phyloP scores from a whole-genome alignment of 257 asterid species.

The Nicotiana tomentosiformis region DNA sequence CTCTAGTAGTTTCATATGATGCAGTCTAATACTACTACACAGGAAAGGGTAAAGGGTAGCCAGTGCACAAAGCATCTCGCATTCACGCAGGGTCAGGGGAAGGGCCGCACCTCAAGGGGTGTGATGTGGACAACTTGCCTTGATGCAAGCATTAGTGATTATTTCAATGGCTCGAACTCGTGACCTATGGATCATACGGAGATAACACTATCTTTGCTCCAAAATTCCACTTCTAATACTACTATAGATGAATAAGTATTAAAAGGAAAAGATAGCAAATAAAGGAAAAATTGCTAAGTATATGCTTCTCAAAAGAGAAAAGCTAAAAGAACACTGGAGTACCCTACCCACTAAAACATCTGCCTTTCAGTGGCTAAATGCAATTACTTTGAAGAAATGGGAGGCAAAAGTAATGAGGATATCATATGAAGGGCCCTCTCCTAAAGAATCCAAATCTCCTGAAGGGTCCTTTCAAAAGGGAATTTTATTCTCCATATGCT shows the following conservation, averaged over 20 bases:
- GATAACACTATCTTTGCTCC: too few species aligned
- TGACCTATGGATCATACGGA: too few species aligned
- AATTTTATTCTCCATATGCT: not conserved
- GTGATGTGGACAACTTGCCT: too few species aligned
- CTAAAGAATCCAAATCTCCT: conserved; percentile 13
- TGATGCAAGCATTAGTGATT: too few species aligned
- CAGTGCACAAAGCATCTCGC: too few species aligned
- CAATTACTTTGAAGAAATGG: conserved; percentile 3
- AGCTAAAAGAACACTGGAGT: not conserved
- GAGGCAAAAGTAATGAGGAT: not conserved
- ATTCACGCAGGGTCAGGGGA: too few species aligned
- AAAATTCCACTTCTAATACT: not conserved
- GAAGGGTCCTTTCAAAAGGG: conserved; percentile 3
- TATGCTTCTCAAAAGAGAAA: conserved; percentile 1
- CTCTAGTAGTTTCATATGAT: too few species aligned
- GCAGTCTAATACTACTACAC: too few species aligned
- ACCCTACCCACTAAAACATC: conserved; percentile 4
- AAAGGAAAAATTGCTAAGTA: not conserved
- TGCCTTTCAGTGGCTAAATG: not conserved
- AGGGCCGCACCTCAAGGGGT: too few species aligned
- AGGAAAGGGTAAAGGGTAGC: too few species aligned
- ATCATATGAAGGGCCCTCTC: not conserved
- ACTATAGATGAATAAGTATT: not conserved
- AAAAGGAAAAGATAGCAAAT: not conserved
- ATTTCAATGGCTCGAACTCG: too few species aligned